Evolutionary conservation across 495 filamentous ascomycete species (phyloP).

Genomic region (Xylaria grammica): DNA sequence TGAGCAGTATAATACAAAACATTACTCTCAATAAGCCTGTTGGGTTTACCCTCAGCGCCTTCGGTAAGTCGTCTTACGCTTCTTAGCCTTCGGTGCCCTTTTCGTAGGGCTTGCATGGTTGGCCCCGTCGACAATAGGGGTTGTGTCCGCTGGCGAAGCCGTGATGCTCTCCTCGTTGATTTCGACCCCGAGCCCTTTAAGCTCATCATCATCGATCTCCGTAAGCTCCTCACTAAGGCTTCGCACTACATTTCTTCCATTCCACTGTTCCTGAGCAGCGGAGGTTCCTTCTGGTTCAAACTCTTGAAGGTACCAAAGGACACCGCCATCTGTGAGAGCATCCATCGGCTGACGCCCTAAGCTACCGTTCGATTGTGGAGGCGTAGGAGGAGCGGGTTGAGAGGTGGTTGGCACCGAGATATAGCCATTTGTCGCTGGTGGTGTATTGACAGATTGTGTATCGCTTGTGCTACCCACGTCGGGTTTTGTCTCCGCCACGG

Average conservation of each 20-base stretch:
- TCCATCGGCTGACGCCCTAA: conserved; percentile 49
- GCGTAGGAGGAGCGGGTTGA: conserved; percentile 47
- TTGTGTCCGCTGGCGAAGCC: conserved; percentile 42
- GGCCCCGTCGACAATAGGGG: conserved; percentile 26
- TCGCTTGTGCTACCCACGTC: conserved; percentile 35
- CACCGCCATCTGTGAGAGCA: conserved; percentile 70
- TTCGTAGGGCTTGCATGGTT: conserved; percentile 29
- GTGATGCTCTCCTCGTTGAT: conserved; percentile 50
- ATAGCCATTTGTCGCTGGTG: conserved; percentile 43
- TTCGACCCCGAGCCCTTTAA: conserved; percentile 63
- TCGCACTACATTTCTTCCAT: conserved; percentile 73
- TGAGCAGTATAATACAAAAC: conserved; percentile 22
- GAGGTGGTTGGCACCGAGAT: conserved; percentile 37
- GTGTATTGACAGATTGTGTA: conserved; percentile 43
- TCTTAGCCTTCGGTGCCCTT: conserved; percentile 39
- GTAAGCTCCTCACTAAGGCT: conserved; percentile 85
- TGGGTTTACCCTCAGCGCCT: conserved; percentile 25
- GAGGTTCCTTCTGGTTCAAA: conserved; percentile 81
- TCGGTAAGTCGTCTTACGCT: conserved; percentile 36
- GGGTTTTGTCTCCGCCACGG: conserved; percentile 23
- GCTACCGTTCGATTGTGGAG: conserved; percentile 56
- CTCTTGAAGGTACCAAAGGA: conserved; percentile 86
- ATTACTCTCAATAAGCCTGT: background rate
- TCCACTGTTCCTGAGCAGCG: conserved; percentile 72
- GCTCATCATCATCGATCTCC: conserved; percentile 85